Conservation (phyloP, 495 filamentous ascomycete species). For the Penicillium crystallinum region DNA sequence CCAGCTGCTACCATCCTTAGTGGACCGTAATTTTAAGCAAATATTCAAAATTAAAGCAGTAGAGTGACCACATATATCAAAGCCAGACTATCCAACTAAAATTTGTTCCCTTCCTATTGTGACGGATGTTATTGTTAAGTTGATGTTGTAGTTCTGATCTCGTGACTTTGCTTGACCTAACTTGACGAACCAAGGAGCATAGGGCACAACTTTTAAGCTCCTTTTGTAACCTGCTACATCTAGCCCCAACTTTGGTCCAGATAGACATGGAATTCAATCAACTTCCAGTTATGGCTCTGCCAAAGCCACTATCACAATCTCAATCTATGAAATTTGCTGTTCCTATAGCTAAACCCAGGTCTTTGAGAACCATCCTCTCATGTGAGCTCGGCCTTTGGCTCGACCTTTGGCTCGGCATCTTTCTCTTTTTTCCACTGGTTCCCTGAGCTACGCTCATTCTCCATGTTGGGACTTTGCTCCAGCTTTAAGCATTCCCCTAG, state of each 20-base stretch:
- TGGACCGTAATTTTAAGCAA: too few relatives aligned
- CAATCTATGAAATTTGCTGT: neutral
- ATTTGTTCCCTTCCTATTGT: neutral
- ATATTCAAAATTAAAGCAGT: too few relatives aligned
- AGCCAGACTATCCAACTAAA: too few relatives aligned
- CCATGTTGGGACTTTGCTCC: neutral
- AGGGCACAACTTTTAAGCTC: neutral
- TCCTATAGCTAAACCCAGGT: neutral
- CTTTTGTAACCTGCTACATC: neutral
- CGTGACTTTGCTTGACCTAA: constrained; percentile 1
- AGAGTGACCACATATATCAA: too few relatives aligned
- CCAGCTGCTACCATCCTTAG: neutral
- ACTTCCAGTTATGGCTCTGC: neutral
- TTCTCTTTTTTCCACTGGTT: too few relatives aligned
- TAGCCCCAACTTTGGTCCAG: neutral
- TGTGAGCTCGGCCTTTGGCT: too few relatives aligned
- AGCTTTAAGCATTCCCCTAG: neutral
- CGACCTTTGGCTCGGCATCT: too few relatives aligned
- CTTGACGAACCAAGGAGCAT: neutral
- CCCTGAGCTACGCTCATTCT: too few relatives aligned
- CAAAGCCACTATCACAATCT: neutral
- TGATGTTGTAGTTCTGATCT: neutral
- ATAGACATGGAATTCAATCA: neutral
- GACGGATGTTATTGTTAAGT: neutral
- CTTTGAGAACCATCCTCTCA: neutral